Evolutionary conservation across 73 alveolate genomes (phyloP), one percentile per base, ranked within the genome.

Genomic region (Paramecium biaurelia): DNA sequence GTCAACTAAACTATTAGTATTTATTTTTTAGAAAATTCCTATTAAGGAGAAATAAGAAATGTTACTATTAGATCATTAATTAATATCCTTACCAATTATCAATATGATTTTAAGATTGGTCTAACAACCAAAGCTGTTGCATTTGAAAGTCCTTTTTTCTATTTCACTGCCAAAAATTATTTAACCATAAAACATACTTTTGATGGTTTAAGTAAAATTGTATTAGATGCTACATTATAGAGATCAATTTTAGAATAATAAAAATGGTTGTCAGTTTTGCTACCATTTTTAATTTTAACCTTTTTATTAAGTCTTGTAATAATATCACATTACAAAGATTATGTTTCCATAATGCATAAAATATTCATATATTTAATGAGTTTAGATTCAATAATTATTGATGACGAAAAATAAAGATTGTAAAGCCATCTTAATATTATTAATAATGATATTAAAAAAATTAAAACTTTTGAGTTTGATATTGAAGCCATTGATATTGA

Each of bases 141-240:
- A 11, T 43, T 47, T 15, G 90, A 79, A 10, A 79, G 90, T 79
- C 56, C 90, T 79, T 79, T 37, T 43, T 79, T 47, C n/a, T 79
- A 79, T 24, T 79, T 79, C 37, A n/a, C 90, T 14, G 23, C 42
- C 14, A 43, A 79, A 42, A 79, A 79, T 79, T 79, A 79, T 23
- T 45, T 79, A 7, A 79, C 90, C 7, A 24, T 79, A 0, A 43
- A 79, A 8, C 1, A 79, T 4, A 43, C 90, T 3, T 43, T 79
- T 79, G 56, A 23, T 41, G 90, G 56, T 7, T 24, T 79, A 42
- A 79, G 43, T 79, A 4, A 79, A 79, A 24, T 41, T 23, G 72
- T 79, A 24, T 79, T 79, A 79, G 72, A 42, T 47, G 21, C 45
- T 10, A 42, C 90, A 5, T 15, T 35, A 10, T 12, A 30, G 18